phyloP scores from a whole-genome alignment of 345 rosid genomes.

The Eucalyptus virginea region DNA sequence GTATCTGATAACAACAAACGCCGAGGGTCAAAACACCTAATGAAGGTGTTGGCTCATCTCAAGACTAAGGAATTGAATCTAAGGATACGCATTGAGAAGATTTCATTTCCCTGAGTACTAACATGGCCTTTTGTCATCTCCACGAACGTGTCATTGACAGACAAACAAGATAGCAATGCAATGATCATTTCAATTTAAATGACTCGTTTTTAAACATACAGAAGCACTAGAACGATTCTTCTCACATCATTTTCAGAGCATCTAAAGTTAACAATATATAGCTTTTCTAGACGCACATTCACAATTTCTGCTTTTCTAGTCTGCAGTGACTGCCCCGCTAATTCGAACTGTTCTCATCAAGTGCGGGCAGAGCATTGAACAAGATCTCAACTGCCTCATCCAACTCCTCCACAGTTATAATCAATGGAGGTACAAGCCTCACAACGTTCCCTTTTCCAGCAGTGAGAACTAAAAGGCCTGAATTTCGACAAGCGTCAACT shows the following conservation, averaged over 20 bases:
- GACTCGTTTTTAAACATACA: not conserved
- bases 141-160: not conserved
- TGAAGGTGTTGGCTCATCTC: not conserved
- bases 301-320: not conserved
- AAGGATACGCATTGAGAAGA: not conserved
- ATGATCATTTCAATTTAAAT: not conserved
- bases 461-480: conserved; percentile 60
- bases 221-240: not conserved
- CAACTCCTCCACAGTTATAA: conserved; percentile 64
- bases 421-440: conserved; percentile 83
- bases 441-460: conserved; percentile 87
- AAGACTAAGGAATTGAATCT: not conserved
- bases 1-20: not conserved
- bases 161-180: not conserved
- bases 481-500: conserved; percentile 63
- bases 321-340: not conserved
- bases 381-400: conserved; percentile 55
- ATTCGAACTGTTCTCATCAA: not conserved
- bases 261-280: not conserved
- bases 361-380: conserved; percentile 3
- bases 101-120: not conserved
- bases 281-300: not conserved
- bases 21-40: not conserved
- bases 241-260: not conserved
- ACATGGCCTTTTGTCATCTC: not conserved